phyloP scores from a whole-genome alignment of 2,329 filamentous ascomycete species.

The Triangularia setosa region DNA sequence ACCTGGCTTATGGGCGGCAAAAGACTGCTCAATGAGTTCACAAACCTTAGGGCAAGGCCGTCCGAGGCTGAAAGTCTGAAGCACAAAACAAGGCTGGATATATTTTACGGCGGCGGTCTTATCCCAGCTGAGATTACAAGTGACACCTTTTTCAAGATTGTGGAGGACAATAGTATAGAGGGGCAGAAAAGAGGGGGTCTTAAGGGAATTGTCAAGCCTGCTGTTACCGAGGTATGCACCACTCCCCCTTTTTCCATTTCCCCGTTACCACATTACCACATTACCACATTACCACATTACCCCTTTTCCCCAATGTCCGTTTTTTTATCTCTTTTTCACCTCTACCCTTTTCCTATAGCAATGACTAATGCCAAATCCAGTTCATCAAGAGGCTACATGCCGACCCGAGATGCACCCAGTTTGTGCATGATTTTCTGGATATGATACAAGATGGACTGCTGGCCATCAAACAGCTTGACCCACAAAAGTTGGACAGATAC shows the following conservation, averaged over 20 bases:
- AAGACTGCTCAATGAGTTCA: background rate
- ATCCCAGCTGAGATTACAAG: background rate
- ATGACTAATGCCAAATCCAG: background rate
- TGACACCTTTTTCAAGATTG: background rate
- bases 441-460: background rate
- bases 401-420: background rate
- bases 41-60: background rate
- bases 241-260: too few species aligned
- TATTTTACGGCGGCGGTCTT: background rate
- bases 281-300: background rate
- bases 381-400: background rate
- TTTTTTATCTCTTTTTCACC: background rate
- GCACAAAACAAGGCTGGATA: background rate
- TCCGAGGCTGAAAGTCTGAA: background rate
- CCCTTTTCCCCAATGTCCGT: background rate
- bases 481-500: background rate
- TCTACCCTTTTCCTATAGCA: background rate
- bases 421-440: background rate
- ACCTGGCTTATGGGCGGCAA: background rate
- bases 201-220: background rate
- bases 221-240: background rate
- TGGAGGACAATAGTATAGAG: background rate
- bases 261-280: background rate
- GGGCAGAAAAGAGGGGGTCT: background rate
- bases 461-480: background rate